phyloP scores from a whole-genome alignment of 2,329 filamentous ascomycete species.

The Nectriaceae sp. region DNA sequence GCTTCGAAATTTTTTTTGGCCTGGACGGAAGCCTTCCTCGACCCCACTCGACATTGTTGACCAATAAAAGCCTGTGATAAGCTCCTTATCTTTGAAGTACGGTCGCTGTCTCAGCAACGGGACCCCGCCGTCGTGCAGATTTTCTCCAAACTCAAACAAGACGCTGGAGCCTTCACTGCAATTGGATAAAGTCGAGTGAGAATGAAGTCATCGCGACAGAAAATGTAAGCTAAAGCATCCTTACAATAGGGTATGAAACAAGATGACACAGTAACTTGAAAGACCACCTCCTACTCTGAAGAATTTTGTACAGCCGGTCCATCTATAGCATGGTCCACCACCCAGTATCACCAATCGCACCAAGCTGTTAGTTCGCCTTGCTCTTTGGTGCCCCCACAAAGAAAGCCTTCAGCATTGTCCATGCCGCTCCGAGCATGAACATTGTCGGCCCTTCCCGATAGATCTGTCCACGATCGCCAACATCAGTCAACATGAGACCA shows the following conservation, averaged over 20 bases:
- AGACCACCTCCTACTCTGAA: too few relatives aligned
- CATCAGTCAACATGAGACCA: slow-evolving; percentile 45
- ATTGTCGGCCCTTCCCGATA: slow-evolving; percentile 41
- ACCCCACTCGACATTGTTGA: slow-evolving; percentile 15
- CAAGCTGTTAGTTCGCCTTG: not conserved
- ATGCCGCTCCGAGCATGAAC: slow-evolving; percentile 37
- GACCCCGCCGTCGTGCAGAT: slow-evolving; percentile 2
- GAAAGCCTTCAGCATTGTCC: slow-evolving; percentile 40
- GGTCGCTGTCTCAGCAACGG: slow-evolving; percentile 38
- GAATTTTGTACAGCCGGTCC: too few relatives aligned
- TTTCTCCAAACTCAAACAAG: too few relatives aligned
- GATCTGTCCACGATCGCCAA: slow-evolving; percentile 48
- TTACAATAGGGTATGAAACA: too few relatives aligned
- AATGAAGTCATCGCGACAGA: too few relatives aligned
- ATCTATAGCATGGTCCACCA: too few relatives aligned
- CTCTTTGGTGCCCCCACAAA: not conserved
- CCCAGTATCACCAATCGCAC: too few relatives aligned
- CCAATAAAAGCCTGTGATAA: slow-evolving; percentile 37
- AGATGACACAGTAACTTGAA: too few relatives aligned
- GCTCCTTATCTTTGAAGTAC: slow-evolving; percentile 27
- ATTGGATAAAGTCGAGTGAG: too few relatives aligned
- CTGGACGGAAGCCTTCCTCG: slow-evolving; percentile 8
- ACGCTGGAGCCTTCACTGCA: too few relatives aligned
- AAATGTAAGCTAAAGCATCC: too few relatives aligned
- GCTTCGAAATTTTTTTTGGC: slow-evolving; percentile 39